Percentiles rank a stretch among this genome's conserved stretches.
Evolutionary conservation across 192 early-diverging fungal genomes (phyloP).

Genomic region (Coemansia sp.): DNA sequence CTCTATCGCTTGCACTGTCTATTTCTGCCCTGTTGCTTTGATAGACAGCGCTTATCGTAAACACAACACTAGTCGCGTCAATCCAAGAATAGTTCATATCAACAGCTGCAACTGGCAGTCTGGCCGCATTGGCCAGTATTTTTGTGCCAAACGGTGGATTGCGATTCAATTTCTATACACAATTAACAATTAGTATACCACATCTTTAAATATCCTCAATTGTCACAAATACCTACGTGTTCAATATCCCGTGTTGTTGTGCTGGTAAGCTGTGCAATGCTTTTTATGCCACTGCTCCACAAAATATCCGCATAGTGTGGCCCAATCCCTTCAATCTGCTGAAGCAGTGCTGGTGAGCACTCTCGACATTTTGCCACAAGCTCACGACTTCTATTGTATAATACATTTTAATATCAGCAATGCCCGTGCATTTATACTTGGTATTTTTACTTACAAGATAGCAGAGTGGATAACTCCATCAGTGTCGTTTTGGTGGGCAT

Average conservation of each 20-base stretch:
- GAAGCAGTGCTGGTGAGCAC: conserved; percentile 43
- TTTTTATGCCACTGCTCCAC: conserved; percentile 49
- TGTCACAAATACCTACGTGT: conserved; percentile 14
- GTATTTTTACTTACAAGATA: conserved; percentile 28
- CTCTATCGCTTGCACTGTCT: not conserved
- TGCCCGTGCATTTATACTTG: too few species aligned
- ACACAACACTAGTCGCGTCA: conserved; percentile 24
- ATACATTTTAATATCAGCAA: not conserved
- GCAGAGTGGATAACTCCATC: conserved; percentile 14
- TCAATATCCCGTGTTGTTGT: conserved; percentile 57
- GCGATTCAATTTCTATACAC: conserved; percentile 45
- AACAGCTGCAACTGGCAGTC: conserved; percentile 6
- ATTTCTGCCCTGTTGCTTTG: not conserved
- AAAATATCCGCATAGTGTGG: conserved; percentile 53
- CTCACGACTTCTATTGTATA: conserved; percentile 27
- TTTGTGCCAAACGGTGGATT: conserved; percentile 67
- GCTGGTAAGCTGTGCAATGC: conserved; percentile 40
- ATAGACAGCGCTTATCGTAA: conserved; percentile 16
- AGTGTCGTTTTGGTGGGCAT: conserved; percentile 6
- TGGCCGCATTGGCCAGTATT: conserved; percentile 22
- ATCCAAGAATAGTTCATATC: conserved; percentile 23
- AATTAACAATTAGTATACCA: not conserved
- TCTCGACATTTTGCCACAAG: conserved; percentile 54
- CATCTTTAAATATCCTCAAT: not conserved
- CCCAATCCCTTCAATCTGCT: conserved; percentile 64